Percentiles rank a stretch among this genome's conserved stretches.
Conservation (phyloP, 2,329 filamentous ascomycete genomes). For the Exutisphaerella laricina region DNA sequence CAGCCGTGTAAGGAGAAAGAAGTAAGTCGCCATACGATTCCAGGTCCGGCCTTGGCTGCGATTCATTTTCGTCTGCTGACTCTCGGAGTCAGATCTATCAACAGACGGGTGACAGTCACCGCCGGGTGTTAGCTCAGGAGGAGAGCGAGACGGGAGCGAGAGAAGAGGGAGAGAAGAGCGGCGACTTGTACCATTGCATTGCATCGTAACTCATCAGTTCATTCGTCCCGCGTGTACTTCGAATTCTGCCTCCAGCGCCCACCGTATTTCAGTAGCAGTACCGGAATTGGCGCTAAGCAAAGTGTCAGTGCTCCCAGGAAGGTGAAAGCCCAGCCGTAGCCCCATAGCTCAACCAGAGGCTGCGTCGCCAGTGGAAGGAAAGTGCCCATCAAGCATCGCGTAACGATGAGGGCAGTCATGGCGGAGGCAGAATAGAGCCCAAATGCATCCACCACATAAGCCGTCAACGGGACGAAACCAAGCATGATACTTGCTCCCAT, state of each 20-base stretch:
- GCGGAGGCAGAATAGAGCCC: conserved; percentile 43
- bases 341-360: conserved; percentile 36
- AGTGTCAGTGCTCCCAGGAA: conserved; percentile 22
- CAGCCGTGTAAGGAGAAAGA: too few species aligned
- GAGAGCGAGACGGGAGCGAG: too few species aligned
- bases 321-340: conserved; percentile 39
- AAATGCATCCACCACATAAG: conserved; percentile 44
- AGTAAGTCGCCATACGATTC: too few species aligned
- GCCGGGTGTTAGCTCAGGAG: too few species aligned
- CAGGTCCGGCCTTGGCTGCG: too few species aligned
- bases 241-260: conserved; percentile 24
- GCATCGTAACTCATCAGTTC: conserved; percentile 3
- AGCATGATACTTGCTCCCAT: conserved; percentile 46
- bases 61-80: too few species aligned
- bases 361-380: conserved; percentile 43
- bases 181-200: too few species aligned
- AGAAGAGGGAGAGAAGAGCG: too few species aligned
- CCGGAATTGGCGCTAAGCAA: conserved; percentile 26
- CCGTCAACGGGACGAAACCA: conserved; percentile 40
- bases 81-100: too few species aligned
- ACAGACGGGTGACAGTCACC: too few species aligned
- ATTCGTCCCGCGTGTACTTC: conserved; percentile 24
- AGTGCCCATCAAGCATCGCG: conserved; percentile 41
- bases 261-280: conserved; percentile 27
- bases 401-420: conserved; percentile 41